Conservation (phyloP, 345 rosid genomes). For the Anastatica hierochuntica region DNA sequence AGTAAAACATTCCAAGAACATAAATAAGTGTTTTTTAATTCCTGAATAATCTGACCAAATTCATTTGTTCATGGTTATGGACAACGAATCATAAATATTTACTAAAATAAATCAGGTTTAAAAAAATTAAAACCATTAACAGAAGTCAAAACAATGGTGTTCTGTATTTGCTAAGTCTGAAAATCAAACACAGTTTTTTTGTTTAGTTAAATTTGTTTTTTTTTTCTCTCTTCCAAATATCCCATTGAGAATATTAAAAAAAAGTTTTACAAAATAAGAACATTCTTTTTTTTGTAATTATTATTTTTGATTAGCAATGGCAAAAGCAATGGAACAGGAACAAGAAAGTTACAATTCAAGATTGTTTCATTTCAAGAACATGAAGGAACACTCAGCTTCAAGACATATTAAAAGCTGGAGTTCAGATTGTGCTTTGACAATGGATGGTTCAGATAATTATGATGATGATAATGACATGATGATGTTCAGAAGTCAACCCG, state of each 20-base stretch:
- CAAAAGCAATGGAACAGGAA: constrained; percentile 54
- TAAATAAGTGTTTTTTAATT: too few species aligned
- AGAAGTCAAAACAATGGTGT: constrained; percentile 23
- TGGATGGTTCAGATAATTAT: constrained; percentile 24
- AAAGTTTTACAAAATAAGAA: background rate
- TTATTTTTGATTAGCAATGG: constrained; percentile 19
- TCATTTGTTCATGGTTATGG: too few species aligned
- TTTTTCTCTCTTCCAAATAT: constrained; percentile 20
- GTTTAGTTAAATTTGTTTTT: constrained; percentile 15
- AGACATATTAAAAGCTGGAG: constrained; percentile 48
- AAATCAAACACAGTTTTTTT: constrained; percentile 12
- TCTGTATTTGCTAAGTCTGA: constrained; percentile 28
- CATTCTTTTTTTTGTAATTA: background rate
- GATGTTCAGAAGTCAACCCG: constrained; percentile 28
- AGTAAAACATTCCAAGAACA: too few species aligned
- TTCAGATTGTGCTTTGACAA: constrained; percentile 27
- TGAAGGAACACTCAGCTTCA: constrained; percentile 28
- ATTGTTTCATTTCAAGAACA: constrained; percentile 47
- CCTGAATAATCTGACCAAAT: too few species aligned
- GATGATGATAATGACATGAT: constrained; percentile 16
- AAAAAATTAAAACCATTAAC: constrained; percentile 25
- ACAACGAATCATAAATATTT: constrained; percentile 18
- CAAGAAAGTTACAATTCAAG: constrained; percentile 51
- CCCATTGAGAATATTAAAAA: constrained; percentile 11
- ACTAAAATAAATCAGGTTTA: constrained; percentile 19